phyloP scores from a whole-genome alignment of 192 early-diverging fungal genomes.

The Coemansia sp. region DNA sequence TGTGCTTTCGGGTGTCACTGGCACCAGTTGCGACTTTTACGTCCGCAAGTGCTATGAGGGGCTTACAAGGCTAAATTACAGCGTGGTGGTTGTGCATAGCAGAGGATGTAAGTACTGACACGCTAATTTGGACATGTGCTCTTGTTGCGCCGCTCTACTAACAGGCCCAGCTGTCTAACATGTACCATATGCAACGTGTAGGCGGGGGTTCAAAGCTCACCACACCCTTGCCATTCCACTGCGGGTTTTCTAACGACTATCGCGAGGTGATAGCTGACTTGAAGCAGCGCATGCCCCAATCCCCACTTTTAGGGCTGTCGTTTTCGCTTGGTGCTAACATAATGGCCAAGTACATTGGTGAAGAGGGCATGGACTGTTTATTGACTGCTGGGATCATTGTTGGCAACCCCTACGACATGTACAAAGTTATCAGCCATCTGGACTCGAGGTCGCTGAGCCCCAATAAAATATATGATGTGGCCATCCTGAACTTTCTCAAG shows the following conservation, averaged over 20 bases:
- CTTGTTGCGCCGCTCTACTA: not conserved
- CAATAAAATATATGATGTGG: constrained; percentile 56
- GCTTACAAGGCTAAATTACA: constrained; percentile 62
- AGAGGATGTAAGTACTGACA: constrained; percentile 68
- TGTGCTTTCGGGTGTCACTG: constrained; percentile 86
- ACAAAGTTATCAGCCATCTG: constrained; percentile 53
- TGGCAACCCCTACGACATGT: constrained; percentile 84
- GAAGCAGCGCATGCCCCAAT: constrained; percentile 56
- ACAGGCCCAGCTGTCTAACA: too few relatives aligned
- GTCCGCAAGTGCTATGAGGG: constrained; percentile 71
- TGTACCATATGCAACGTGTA: constrained; percentile 5
- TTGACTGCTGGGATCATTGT: constrained; percentile 75
- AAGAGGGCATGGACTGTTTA: constrained; percentile 71
- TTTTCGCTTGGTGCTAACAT: constrained; percentile 95
- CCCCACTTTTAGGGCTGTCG: constrained; percentile 75
- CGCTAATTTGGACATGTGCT: not conserved
- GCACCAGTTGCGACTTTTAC: constrained; percentile 88
- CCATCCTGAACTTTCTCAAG: constrained; percentile 54
- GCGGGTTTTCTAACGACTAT: constrained; percentile 76
- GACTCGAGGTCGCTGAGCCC: constrained; percentile 57
- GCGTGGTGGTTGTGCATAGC: constrained; percentile 81
- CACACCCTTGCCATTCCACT: constrained; percentile 77
- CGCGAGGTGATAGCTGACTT: constrained; percentile 37
- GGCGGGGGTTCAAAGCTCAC: constrained; percentile 69
- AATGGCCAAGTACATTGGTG: constrained; percentile 85